Base-by-base conservation (phyloP, 495 filamentous ascomycete species). In the Recurvomyces mirabilis region DNA sequence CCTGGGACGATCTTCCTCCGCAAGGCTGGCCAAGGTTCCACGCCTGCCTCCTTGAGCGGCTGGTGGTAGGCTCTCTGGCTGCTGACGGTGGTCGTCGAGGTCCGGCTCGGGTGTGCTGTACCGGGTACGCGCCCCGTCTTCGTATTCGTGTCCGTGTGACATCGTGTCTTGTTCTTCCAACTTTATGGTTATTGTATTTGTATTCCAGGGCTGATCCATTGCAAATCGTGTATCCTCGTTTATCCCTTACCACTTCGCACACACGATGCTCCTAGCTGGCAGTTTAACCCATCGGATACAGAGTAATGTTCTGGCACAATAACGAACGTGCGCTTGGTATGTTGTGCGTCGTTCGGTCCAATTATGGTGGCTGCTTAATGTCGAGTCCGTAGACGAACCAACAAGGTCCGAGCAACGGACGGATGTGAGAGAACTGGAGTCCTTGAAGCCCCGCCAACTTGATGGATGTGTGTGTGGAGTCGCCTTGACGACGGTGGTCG, bases 291-390 rank as follows among this genome's bases (percentile, higher is more conserved):
- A 53, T 53, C 25, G 28, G 45, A 18, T 35, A 40, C 31, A 19
- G 15, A 21, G n/a, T n/a, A n/a, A n/a, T n/a, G n/a, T n/a, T n/a
- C n/a, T n/a, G n/a, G n/a, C n/a, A n/a, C n/a, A n/a, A n/a, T n/a
- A n/a, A n/a, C 6, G 30, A 24, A 51, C 7, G 36, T 43, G 13
- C 25, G 30, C 20, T 30, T 13, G n/a, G 13, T 9, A 7, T 18
- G 5, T 28, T 5, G 20, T 30, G 30, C 12, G 13, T 7, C 5
- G 5, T 2, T 33, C 26, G 30, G 67, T 59, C 72, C 67, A 88
- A 67, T 95, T 96, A 98, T 72, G 91, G 91, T 60, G 91, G 91
- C 73, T 91, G 88, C 72, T 87, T 91, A 71, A 87, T 87, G 71
- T 88, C 83, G 73, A 82, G 86, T 79, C 91, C 87, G 73, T 78